Evolutionary conservation across 129 eudicot species (phyloP), one percentile per base, ranked within the genome.

Genomic region (Calendula officinalis): DNA sequence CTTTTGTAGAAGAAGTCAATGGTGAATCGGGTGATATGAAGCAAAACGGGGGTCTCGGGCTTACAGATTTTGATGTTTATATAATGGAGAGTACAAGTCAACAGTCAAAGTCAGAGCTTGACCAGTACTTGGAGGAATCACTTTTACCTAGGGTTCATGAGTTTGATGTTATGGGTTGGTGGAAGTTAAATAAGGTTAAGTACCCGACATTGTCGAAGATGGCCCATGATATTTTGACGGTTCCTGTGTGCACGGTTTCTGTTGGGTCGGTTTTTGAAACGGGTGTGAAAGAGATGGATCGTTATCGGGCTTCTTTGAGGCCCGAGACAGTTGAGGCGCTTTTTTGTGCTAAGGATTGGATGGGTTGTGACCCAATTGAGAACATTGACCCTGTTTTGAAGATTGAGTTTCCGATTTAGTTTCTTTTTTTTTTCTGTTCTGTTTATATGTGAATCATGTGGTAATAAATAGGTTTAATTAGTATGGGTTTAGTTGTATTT

Each of bases 301-400:
- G 77, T 13, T 81, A 84, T 66, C 70, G 88, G 77, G 75, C 86
- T 8, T 64, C 84, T 11, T 67, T 88, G 65, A 78, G 92, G 41
- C 92, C 96, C 0, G 92, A 88, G 74, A 88, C 89, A 0, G 84
- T 88, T 63, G 92, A 88, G 80, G 92, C 92, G 8, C 81, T 88
- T 16, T 77, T 84, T 15, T 84, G 96, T 49, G 89, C 89, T 0
- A 88, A 82, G 76, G 92, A 84, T 53, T 88, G 96, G 96, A 71
- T 84, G 63, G 80, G 72, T 15, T 52, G 50, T 4, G 76, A 59
- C 43, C 40, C 77, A 1, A 62, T 59, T 0, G 84, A 80, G 44
- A 62, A 66, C 33, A 39, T 70, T 32, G 62, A 5, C 5, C 53
- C 74, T 1, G 64, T 48, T 38, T 83, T 80, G 60, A 88, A 82